A percentile compares a stretch with the other conserved stretches of the same genome.
phyloP scores from a whole-genome alignment of 768 basidiomycete species.

The Pseudohyphozyma bogoriensis region DNA sequence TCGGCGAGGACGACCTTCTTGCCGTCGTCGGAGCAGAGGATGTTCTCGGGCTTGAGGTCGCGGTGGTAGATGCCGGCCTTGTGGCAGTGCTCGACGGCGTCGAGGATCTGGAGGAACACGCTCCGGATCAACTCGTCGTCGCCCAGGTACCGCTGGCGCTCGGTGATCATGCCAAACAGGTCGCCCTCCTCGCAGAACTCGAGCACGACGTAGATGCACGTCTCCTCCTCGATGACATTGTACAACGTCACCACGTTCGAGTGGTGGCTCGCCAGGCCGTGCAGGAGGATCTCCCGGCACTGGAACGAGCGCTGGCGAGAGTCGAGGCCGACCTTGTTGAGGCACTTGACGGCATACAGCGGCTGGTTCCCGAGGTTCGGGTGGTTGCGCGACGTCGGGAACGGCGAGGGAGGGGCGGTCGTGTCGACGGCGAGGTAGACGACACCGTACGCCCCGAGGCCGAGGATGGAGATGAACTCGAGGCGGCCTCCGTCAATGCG shows the following conservation, averaged over 20 bases:
- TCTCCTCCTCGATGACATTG: slow-evolving; percentile 51
- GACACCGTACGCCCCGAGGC: slow-evolving; percentile 88
- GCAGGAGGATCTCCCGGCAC: slow-evolving; percentile 54
- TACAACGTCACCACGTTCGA: slow-evolving; percentile 59
- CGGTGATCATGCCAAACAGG: slow-evolving; percentile 75
- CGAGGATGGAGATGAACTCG: slow-evolving; percentile 75
- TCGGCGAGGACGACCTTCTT: slow-evolving; percentile 76
- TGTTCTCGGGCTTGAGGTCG: slow-evolving; percentile 91
- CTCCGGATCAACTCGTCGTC: slow-evolving; percentile 72
- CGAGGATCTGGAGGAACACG: slow-evolving; percentile 85
- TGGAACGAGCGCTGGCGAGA: slow-evolving; percentile 58
- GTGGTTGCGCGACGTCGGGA: slow-evolving; percentile 28
- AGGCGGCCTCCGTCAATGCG: slow-evolving; percentile 66
- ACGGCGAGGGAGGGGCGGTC: slow-evolving; percentile 12
- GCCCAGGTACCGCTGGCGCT: slow-evolving; percentile 46
- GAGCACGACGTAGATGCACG: slow-evolving; percentile 69
- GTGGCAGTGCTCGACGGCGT: slow-evolving; percentile 89
- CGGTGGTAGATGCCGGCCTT: slow-evolving; percentile 85
- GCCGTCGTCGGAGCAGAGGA: slow-evolving; percentile 62
- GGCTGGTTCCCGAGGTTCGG: slow-evolving; percentile 33
- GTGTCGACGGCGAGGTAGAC: slow-evolving; percentile 77
- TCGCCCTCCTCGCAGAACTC: slow-evolving; percentile 86
- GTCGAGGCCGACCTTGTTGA: slow-evolving; percentile 50
- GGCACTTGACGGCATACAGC: slow-evolving; percentile 83
- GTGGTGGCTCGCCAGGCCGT: slow-evolving; percentile 42